Conservation (phyloP, 164 flowering plant species). For the Nymphaea colorata region DNA sequence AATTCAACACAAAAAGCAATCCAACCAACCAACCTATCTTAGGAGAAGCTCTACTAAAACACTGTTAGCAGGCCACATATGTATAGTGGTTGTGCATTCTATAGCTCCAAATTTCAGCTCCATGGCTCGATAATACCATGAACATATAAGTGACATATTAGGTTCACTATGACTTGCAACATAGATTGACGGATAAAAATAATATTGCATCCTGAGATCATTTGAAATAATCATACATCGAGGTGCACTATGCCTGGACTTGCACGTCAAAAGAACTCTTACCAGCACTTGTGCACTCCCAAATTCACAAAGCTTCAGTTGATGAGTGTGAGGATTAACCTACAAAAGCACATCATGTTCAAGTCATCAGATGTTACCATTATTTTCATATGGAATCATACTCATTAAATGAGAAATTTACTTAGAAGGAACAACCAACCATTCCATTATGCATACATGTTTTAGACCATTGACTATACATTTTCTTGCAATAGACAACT, state of each 20-base stretch:
- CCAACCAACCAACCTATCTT: not conserved
- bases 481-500: not conserved
- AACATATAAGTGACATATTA: not conserved
- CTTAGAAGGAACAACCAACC: not conserved
- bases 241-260: not conserved
- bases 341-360: conserved; percentile 14
- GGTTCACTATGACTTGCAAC: not conserved
- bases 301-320: conserved; percentile 93
- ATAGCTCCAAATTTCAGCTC: not conserved
- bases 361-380: not conserved
- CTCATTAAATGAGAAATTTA: not conserved
- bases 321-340: conserved; percentile 96
- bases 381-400: too few relatives aligned
- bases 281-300: conserved; percentile 99
- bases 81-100: not conserved
- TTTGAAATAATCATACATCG: not conserved
- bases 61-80: not conserved
- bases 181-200: not conserved
- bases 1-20: too few relatives aligned
- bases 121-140: not conserved
- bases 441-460: not conserved
- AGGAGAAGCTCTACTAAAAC: not conserved
- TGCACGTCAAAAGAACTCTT: conserved; percentile 11
- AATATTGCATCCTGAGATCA: not conserved
- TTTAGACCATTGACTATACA: not conserved